Evolutionary conservation across 1,284 basidiomycete genomes (phyloP), one percentile per base, ranked within the genome.

Genomic region (Phylloboletellus chloephorus): DNA sequence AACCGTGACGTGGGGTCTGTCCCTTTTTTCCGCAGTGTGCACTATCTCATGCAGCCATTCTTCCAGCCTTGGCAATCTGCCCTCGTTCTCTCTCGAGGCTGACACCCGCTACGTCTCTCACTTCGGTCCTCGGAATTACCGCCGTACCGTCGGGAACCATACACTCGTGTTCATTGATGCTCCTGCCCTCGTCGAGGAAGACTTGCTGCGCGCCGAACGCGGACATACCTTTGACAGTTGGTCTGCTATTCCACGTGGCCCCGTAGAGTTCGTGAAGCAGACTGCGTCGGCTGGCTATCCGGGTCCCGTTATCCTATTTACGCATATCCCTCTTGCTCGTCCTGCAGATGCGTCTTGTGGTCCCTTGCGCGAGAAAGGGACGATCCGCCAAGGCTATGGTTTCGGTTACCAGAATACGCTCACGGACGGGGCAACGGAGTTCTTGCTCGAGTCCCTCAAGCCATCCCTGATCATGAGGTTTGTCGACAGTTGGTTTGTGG

Each of bases 331-430:
- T 4, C 70, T 94, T 5, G 75, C 78, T 10, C 74, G 91, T 28
- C 76, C 85, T 1, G 80, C 81, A 37, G 71, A 71, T 3, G 77
- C 82, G 0, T 64, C 66, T 1, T 94, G 91, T 57, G 91, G 91
- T 2, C 79, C 82, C 1, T 53, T 80, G 21, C 72, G 90, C 40
- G 89, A 93, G 60, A 69, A 67, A 31, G 82, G 84, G 2, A 68
- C 76, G 3, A 87, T 93, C 47, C 69, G 70, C 12, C 76, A 85
- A 51, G 87, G 86, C 5, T 78, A 76, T 15, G 89, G 90, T 2
- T 70, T 75, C 33, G 88, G 89, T 11, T 95, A 91, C 60, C 82
- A 93, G 63, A 92, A 85, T 48, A 77, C 81, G 37, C 67, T 93
- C 13, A 80, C 82, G 13, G 78, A 82, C 46, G 77, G 82, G 39